These are phyloP conservation scores for Globomyces sp. DNA, from an alignment of 371 early-diverging fungal genomes.

Conservation along the genomic window DNA sequence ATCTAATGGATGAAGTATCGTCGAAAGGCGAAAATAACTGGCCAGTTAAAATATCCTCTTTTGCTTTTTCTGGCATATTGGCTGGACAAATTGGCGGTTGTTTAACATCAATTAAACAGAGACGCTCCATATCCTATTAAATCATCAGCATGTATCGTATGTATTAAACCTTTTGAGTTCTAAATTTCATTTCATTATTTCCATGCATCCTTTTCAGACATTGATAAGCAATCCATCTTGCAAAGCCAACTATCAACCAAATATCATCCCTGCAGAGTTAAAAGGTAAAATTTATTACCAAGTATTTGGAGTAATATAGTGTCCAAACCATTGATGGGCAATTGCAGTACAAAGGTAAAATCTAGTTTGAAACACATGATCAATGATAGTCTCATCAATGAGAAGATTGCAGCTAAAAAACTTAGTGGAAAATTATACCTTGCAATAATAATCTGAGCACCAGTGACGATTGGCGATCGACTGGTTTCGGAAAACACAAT, in stretches of 20 bases:
- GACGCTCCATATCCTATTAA: conserved; percentile 71
- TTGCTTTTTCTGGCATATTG: conserved; percentile 1
- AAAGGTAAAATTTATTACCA: conserved; percentile 44
- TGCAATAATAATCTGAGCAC: conserved; percentile 60
- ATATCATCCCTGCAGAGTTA: conserved; percentile 50
- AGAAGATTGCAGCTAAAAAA: conserved; percentile 64
- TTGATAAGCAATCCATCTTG: conserved; percentile 67
- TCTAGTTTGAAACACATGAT: conserved; percentile 81
- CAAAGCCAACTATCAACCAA: conserved; percentile 84
- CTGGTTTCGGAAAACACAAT: conserved; percentile 77
- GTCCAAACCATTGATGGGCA: conserved; percentile 92
- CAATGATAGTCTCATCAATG: conserved; percentile 74
- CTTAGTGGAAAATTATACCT: neutral
- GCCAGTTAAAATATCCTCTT: conserved; percentile 17
- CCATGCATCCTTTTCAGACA: conserved; percentile 80
- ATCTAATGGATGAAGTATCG: conserved; percentile 33
- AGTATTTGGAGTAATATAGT: conserved; percentile 72
- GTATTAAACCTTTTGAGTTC: conserved; percentile 55
- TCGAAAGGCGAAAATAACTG: conserved; percentile 55
- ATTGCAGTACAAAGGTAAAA: conserved; percentile 66
- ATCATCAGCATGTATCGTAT: no score
- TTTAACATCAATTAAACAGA: conserved; percentile 76
- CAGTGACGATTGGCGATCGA: conserved; percentile 46
- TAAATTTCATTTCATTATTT: conserved; percentile 81
- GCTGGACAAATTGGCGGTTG: conserved; percentile 76